These are phyloP conservation scores for Chiua sp. DNA, from an alignment of 1,284 basidiomycete genomes.

Conservation along the genomic window DNA sequence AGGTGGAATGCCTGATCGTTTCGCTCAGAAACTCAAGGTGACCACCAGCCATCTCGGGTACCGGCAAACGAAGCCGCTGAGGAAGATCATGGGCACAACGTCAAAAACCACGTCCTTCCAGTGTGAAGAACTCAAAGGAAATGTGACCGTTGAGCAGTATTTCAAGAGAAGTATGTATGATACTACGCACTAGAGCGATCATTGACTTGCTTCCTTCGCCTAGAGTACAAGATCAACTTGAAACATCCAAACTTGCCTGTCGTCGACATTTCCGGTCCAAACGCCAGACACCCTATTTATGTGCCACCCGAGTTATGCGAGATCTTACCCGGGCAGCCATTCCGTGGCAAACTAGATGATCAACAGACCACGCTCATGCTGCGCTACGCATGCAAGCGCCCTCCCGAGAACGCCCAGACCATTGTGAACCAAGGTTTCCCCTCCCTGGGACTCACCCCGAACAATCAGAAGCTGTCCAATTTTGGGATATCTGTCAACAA, in stretches of 20 bases:
- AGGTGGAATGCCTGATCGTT: slow-evolving; percentile 53
- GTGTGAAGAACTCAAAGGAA: slow-evolving; percentile 54
- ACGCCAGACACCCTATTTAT: slow-evolving; percentile 45
- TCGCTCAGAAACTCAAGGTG: slow-evolving; percentile 61
- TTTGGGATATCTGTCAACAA: slow-evolving; percentile 62
- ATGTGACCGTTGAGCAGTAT: slow-evolving; percentile 63
- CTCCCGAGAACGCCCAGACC: slow-evolving; percentile 57
- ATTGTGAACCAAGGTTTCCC: slow-evolving; percentile 64
- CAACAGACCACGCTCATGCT: slow-evolving; percentile 71
- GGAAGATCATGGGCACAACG: slow-evolving; percentile 43
- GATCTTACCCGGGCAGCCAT: slow-evolving; percentile 60
- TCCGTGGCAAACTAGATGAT: slow-evolving; percentile 55
- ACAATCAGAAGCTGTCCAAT: slow-evolving; percentile 41
- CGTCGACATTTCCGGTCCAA: slow-evolving; percentile 56
- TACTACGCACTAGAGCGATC: background rate
- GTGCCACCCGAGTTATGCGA: slow-evolving; percentile 75
- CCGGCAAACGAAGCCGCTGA: slow-evolving; percentile 54
- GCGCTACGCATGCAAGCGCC: slow-evolving; percentile 61
- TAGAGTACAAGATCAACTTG: slow-evolving; percentile 64
- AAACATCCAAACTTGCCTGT: slow-evolving; percentile 61
- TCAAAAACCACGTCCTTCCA: slow-evolving; percentile 56
- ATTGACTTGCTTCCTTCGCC: background rate
- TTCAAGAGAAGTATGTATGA: slow-evolving; percentile 58
- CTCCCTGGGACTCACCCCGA: slow-evolving; percentile 53
- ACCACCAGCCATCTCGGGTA: slow-evolving; percentile 61